A percentile compares a stretch with the other conserved stretches of the same genome.
Evolutionary conservation across 805 yeast species (phyloP).

Genomic region (Schwanniomyces occidentalis): DNA sequence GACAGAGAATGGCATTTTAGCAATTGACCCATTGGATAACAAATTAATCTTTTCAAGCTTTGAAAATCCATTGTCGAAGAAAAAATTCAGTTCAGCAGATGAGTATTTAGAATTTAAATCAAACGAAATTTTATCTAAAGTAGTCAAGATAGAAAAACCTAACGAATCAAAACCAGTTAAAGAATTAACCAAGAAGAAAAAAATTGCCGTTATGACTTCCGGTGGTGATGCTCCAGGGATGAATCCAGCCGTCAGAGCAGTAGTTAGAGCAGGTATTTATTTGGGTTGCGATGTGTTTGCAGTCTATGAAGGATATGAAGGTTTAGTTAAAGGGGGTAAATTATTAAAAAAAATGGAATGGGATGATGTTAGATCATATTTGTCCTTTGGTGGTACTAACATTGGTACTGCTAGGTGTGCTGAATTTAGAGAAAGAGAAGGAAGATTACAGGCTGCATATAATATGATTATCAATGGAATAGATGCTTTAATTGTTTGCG

Average conservation of each 20-base stretch:
- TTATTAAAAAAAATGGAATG: conserved; percentile 63
- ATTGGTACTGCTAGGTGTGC: conserved; percentile 78
- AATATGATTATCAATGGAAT: conserved; percentile 71
- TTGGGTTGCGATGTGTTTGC: conserved; percentile 67
- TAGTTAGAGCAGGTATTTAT: conserved; percentile 65
- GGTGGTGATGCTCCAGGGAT: conserved; percentile 86
- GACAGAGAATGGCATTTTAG: conserved; percentile 10
- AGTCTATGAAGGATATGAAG: conserved; percentile 73
- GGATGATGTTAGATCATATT: conserved; percentile 73
- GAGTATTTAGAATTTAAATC: conserved; percentile 27
- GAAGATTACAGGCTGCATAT: conserved; percentile 62
- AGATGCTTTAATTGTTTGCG: conserved; percentile 77
- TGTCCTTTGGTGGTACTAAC: conserved; percentile 71
- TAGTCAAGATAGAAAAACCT: conserved; percentile 7
- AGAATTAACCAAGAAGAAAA: conserved; percentile 34
- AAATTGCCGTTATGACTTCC: conserved; percentile 74
- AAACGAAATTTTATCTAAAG: conserved; percentile 18
- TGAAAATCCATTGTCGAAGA: conserved; percentile 20
- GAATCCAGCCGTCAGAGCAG: conserved; percentile 76
- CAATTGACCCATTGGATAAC: conserved; percentile 39
- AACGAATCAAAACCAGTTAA: conserved; percentile 2
- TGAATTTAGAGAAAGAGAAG: conserved; percentile 66
- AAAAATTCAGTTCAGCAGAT: conserved; percentile 21
- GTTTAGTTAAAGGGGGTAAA: conserved; percentile 66
- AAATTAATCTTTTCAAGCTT: conserved; percentile 24